Percentiles rank a stretch among this genome's conserved stretches.
phyloP scores from a whole-genome alignment of 2,329 filamentous ascomycete species.

The Metarhizium humberi region DNA sequence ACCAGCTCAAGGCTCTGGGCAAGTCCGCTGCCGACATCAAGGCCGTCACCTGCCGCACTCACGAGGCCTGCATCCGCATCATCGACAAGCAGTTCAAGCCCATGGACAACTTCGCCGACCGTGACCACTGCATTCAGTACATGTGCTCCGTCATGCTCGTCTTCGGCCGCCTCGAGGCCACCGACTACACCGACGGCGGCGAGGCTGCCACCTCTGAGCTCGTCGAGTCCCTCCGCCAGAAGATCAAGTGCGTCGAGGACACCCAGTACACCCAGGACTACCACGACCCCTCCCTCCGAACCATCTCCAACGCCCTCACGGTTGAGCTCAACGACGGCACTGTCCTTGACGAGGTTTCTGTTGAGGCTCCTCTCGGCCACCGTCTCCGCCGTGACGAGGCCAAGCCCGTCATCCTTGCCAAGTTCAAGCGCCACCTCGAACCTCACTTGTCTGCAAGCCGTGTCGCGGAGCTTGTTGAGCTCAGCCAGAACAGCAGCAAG shows the following conservation, averaged over 20 bases:
- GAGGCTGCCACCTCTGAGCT: conserved; percentile 86
- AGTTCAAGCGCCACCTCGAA: conserved; percentile 86
- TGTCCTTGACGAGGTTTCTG: conserved; percentile 77
- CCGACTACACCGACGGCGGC: conserved; percentile 84
- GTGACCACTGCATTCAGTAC: conserved; percentile 99
- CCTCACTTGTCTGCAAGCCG: conserved; percentile 70
- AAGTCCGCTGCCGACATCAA: conserved; percentile 94
- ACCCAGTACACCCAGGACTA: conserved; percentile 91
- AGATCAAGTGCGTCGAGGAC: conserved; percentile 95
- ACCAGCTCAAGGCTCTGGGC: conserved; percentile 71
- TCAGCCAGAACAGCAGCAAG: conserved; percentile 65
- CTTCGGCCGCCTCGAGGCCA: conserved; percentile 87
- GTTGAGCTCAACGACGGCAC: conserved; percentile 94
- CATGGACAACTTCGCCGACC: conserved; percentile 99
- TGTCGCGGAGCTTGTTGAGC: conserved; percentile 73
- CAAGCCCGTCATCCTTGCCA: conserved; percentile 91
- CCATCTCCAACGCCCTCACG: conserved; percentile 93
- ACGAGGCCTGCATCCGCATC: conserved; percentile 97
- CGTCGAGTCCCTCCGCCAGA: conserved; percentile 83
- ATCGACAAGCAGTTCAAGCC: conserved; percentile 99
- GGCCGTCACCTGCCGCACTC: conserved; percentile 84
- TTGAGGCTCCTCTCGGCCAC: conserved; percentile 93
- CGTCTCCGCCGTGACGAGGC: conserved; percentile 86
- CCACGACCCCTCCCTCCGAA: conserved; percentile 86
- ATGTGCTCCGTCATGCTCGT: conserved; percentile 96